Percentiles rank a stretch among this genome's conserved stretches.
These are phyloP conservation scores for Coemansia sp. DNA, from an alignment of 192 early-diverging fungal species.

Conservation along the genomic window DNA sequence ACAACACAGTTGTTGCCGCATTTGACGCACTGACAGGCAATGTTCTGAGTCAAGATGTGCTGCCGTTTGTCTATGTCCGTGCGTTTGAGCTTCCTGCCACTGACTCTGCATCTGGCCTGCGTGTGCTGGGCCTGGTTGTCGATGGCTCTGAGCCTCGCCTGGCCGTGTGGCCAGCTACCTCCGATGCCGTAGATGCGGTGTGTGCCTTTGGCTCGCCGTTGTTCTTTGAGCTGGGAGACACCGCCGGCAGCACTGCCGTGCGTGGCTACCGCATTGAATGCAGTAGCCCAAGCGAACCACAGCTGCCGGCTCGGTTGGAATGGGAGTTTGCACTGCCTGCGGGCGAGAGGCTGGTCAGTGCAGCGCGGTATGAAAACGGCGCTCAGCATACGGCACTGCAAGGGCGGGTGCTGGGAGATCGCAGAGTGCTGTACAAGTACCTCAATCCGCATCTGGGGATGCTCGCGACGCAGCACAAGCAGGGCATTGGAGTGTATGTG, in stretches of 20 bases:
- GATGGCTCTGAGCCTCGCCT: conserved; percentile 28
- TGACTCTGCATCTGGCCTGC: conserved; percentile 31
- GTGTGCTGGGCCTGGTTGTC: conserved; percentile 29
- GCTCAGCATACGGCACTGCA: conserved; percentile 76
- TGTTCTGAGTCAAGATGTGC: neutral
- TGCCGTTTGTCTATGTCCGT: conserved; percentile 43
- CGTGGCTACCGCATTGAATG: conserved; percentile 57
- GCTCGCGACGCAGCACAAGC: conserved; percentile 58
- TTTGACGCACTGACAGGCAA: conserved; percentile 41
- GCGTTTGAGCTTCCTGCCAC: conserved; percentile 62
- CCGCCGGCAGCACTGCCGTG: conserved; percentile 49
- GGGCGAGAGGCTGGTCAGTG: conserved; percentile 55
- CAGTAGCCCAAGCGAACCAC: conserved; percentile 8
- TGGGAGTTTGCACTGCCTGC: conserved; percentile 62
- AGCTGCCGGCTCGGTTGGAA: conserved; percentile 6
- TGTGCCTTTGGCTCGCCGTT: conserved; percentile 56
- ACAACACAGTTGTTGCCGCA: conserved; percentile 29
- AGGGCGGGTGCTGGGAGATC: conserved; percentile 91
- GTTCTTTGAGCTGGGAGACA: conserved; percentile 65
- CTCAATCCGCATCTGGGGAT: conserved; percentile 89
- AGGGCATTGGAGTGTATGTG: conserved; percentile 68
- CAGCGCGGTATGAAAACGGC: conserved; percentile 27
- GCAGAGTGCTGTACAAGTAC: conserved; percentile 98
- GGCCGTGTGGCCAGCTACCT: conserved; percentile 65
- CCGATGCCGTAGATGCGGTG: conserved; percentile 55